Conservation (phyloP, 345 rosid species). For the Tarenaya hassleriana region DNA sequence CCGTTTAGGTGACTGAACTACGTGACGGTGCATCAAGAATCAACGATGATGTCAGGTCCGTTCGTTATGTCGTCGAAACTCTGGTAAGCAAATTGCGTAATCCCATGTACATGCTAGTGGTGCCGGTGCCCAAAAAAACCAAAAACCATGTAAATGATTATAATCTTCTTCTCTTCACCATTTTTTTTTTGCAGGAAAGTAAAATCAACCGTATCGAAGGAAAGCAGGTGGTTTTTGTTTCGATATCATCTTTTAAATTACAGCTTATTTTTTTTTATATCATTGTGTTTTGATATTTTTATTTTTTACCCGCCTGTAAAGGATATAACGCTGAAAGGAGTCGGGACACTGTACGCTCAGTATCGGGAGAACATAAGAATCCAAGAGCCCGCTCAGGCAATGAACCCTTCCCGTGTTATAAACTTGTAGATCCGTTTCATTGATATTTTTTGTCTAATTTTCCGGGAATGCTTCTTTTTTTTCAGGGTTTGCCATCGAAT, state of each 20-base stretch:
- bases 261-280: neutral
- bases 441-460: constrained; percentile 11
- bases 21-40: constrained; percentile 35
- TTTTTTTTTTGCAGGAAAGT: constrained; percentile 47
- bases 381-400: constrained; percentile 42
- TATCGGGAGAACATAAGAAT: constrained; percentile 29
- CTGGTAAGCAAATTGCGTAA: constrained; percentile 41
- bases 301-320: constrained; percentile 12
- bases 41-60: constrained; percentile 43
- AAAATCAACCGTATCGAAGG: constrained; percentile 55
- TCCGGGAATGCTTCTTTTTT: neutral
- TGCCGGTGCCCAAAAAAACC: no score
- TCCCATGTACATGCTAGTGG: no score
- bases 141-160: neutral
- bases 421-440: no score
- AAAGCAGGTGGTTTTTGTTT: constrained; percentile 49
- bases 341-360: constrained; percentile 37
- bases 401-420: constrained; percentile 12
- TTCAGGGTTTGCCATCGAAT: constrained; percentile 39
- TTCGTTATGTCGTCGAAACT: constrained; percentile 60
- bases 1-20: constrained; percentile 46
- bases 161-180: constrained; percentile 7
- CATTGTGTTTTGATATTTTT: constrained; percentile 11
- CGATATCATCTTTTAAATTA: constrained; percentile 4
- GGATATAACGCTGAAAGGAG: constrained; percentile 39